A percentile compares a stretch with the other conserved stretches of the same genome.
Evolutionary conservation across 345 rosid genomes (phyloP).

Genomic region (Carallia pectinifolia): DNA sequence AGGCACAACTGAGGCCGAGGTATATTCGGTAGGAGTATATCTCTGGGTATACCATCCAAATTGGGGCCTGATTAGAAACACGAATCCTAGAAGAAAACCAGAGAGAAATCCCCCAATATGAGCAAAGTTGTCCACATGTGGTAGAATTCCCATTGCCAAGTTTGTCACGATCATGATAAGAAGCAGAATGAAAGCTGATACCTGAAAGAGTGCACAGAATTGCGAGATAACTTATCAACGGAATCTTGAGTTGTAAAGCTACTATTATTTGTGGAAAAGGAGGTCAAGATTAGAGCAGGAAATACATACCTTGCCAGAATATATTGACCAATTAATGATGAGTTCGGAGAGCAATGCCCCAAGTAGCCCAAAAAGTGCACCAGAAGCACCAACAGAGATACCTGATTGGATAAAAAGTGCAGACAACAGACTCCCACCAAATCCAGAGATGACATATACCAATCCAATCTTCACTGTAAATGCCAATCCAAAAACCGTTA

Average conservation of each 20-base stretch:
- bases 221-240: not conserved
- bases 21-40: conserved; percentile 36
- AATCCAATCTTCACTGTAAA: conserved; percentile 67
- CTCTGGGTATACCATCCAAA: conserved; percentile 70
- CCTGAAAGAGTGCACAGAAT: conserved; percentile 32
- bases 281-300: not conserved
- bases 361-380: conserved; percentile 91
- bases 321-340: conserved; percentile 92
- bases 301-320: conserved; percentile 67
- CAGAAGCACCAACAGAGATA: conserved; percentile 97
- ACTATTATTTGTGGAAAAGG: not conserved
- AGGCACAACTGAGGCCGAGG: conserved; percentile 27
- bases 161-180: conserved; percentile 63
- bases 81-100: conserved; percentile 88
- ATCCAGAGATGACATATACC: conserved; percentile 83
- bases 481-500: conserved; percentile 7
- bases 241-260: not conserved
- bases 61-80: conserved; percentile 86
- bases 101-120: conserved; percentile 91
- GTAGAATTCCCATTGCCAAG: conserved; percentile 89
- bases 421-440: conserved; percentile 92
- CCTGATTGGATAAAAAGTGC: conserved; percentile 74
- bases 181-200: conserved; percentile 66
- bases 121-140: conserved; percentile 97
- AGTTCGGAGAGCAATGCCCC: conserved; percentile 98